These are phyloP conservation scores for Beta vulgaris DNA, from an alignment of 148 eudicot species.

Conservation along the genomic window DNA sequence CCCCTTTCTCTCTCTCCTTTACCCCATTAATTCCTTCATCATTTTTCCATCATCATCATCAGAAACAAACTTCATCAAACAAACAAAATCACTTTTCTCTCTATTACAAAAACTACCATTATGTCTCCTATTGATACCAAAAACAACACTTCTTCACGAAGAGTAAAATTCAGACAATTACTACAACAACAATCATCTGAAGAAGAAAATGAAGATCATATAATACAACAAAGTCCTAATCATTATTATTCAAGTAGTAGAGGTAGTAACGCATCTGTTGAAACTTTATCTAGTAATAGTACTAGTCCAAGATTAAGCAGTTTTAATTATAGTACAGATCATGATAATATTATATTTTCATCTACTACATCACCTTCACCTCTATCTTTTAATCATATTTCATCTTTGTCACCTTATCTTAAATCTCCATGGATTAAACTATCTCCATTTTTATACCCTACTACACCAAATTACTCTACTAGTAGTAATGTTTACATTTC, in stretches of 20 bases:
- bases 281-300: not conserved
- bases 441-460: slow-evolving; percentile 16
- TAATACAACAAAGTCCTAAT: too few relatives aligned
- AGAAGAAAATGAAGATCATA: not conserved
- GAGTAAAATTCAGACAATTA: slow-evolving; percentile 31
- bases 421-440: slow-evolving; percentile 47
- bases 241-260: not conserved
- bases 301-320: slow-evolving; percentile 21
- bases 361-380: slow-evolving; percentile 1
- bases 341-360: not conserved
- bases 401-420: slow-evolving; percentile 37
- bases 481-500: not conserved
- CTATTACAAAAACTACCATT: too few relatives aligned
- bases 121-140: too few relatives aligned
- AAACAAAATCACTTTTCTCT: too few relatives aligned
- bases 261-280: slow-evolving; percentile 19
- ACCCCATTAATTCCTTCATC: too few relatives aligned
- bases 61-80: too few relatives aligned
- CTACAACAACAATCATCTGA: slow-evolving; percentile 7
- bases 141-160: not conserved
- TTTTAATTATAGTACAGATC: not conserved
- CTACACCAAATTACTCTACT: not conserved
- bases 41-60: too few relatives aligned
- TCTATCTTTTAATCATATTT: not conserved
- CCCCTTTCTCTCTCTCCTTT: not conserved